A percentile compares a stretch with the other conserved stretches of the same genome.
Evolutionary conservation across 1,284 basidiomycete genomes (phyloP).

Genomic region (Puccinia polysora): DNA sequence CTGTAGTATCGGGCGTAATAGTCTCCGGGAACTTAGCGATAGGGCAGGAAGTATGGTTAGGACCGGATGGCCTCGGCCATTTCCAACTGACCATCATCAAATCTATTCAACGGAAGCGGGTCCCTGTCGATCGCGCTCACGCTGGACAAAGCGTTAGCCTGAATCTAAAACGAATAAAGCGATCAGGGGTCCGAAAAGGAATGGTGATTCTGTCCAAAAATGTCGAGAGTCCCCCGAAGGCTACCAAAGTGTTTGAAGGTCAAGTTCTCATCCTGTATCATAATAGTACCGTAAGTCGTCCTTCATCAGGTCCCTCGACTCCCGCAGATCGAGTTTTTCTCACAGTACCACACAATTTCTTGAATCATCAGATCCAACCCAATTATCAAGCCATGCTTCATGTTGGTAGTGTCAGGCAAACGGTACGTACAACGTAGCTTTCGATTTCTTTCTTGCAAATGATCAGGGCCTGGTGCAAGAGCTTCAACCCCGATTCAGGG

Average conservation of each 20-base stretch:
- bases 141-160: conserved; percentile 93
- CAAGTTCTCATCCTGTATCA: conserved; percentile 78
- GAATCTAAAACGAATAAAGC: conserved; percentile 81
- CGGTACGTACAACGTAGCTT: conserved; percentile 64
- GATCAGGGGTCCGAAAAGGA: conserved; percentile 77
- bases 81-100: conserved; percentile 77
- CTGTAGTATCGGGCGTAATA: conserved; percentile 53
- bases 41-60: conserved; percentile 70
- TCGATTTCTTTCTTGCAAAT: not conserved
- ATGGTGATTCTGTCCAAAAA: conserved; percentile 83
- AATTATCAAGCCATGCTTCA: conserved; percentile 50
- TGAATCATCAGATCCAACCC: conserved; percentile 44
- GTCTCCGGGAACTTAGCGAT: conserved; percentile 12
- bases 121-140: conserved; percentile 74
- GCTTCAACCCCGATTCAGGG: too few relatives aligned
- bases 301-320: too few relatives aligned
- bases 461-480: too few relatives aligned
- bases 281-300: conserved; percentile 85
- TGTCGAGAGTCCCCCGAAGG: conserved; percentile 67
- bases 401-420: conserved; percentile 72
- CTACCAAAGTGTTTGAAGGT: conserved; percentile 72
- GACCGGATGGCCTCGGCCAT: conserved; percentile 88
- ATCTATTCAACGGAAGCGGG: conserved; percentile 90
- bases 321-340: too few relatives aligned
- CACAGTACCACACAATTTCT: too few relatives aligned